Percentiles rank a stretch among this genome's conserved stretches.
These are phyloP conservation scores for Naganishia sp. DNA, from an alignment of 1,284 basidiomycete species.

Conservation along the genomic window DNA sequence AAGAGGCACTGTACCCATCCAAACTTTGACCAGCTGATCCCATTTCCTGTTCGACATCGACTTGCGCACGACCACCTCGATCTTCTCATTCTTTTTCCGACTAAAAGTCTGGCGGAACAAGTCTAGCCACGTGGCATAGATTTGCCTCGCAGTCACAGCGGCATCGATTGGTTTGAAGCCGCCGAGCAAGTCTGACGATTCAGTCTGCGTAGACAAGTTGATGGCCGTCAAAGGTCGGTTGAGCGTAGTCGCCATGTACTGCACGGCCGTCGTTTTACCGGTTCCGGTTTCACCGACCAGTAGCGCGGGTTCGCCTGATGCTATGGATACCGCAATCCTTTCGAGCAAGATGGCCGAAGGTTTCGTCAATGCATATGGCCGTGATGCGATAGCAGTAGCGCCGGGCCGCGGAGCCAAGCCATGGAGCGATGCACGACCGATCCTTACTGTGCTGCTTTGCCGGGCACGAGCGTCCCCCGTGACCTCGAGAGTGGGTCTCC, in stretches of 20 bases:
- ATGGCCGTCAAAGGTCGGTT: constrained; percentile 78
- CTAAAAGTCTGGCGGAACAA: constrained; percentile 89
- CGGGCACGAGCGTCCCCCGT: constrained; percentile 63
- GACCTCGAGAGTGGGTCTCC: constrained; percentile 67
- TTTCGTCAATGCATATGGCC: constrained; percentile 85
- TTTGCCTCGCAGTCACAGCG: constrained; percentile 69
- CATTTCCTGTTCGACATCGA: constrained; percentile 82
- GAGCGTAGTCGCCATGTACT: constrained; percentile 80
- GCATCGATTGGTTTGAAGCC: constrained; percentile 94
- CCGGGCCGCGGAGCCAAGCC: constrained; percentile 37
- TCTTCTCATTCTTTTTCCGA: constrained; percentile 83
- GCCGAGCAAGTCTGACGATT: constrained; percentile 89
- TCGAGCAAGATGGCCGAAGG: constrained; percentile 81
- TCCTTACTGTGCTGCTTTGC: constrained; percentile 59
- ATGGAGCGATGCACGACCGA: constrained; percentile 59
- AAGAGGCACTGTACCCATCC: constrained; percentile 74
- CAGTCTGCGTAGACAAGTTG: constrained; percentile 96
- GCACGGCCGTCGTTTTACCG: constrained; percentile 92
- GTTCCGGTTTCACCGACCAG: constrained; percentile 98
- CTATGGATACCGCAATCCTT: constrained; percentile 73
- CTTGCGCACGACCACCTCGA: constrained; percentile 79
- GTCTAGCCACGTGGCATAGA: constrained; percentile 77
- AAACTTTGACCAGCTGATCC: constrained; percentile 78
- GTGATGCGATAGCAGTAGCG: constrained; percentile 35
- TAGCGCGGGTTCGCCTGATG: constrained; percentile 78